These are phyloP conservation scores for Fusarium mexicanum DNA, from an alignment of 2,329 filamentous ascomycete species.

Conservation along the genomic window DNA sequence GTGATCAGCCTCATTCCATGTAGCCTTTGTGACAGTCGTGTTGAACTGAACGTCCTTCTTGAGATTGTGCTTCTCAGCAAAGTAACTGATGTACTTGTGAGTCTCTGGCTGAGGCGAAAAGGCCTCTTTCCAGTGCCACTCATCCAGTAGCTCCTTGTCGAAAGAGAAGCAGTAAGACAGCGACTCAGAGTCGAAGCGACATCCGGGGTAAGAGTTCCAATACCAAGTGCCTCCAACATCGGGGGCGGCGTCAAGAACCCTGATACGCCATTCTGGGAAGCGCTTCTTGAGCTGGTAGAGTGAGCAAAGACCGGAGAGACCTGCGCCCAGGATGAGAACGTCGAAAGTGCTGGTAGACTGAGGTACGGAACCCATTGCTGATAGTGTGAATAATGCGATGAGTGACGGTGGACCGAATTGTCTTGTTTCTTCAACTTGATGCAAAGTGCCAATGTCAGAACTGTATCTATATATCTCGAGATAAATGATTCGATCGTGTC, in stretches of 20 bases:
- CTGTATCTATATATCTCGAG: neutral
- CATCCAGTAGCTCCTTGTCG: slow-evolving; percentile 28
- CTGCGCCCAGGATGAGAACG: slow-evolving; percentile 35
- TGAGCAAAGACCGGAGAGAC: slow-evolving; percentile 52
- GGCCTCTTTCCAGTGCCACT: slow-evolving; percentile 43
- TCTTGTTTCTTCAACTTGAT: no score
- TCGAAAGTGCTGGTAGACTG: slow-evolving; percentile 14
- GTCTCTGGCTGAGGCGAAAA: slow-evolving; percentile 55
- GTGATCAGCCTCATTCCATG: neutral
- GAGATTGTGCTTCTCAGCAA: slow-evolving; percentile 52
- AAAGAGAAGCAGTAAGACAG: slow-evolving; percentile 51
- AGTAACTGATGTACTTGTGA: slow-evolving; percentile 53
- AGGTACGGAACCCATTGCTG: slow-evolving; percentile 31
- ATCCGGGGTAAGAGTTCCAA: slow-evolving; percentile 42
- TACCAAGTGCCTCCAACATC: slow-evolving; percentile 42
- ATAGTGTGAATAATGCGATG: neutral
- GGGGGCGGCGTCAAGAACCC: slow-evolving; percentile 28
- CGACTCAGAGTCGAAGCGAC: slow-evolving; percentile 50
- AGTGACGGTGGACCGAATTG: accelerated
- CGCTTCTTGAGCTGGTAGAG: slow-evolving; percentile 52
- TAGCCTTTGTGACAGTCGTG: slow-evolving; percentile 3
- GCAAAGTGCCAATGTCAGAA: neutral
- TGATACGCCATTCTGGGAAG: slow-evolving; percentile 34
- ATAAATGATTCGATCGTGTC: neutral
- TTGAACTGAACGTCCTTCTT: slow-evolving; percentile 48